phyloP scores from a whole-genome alignment of 108 stramenopile species.

The Craspedostauros australis region DNA sequence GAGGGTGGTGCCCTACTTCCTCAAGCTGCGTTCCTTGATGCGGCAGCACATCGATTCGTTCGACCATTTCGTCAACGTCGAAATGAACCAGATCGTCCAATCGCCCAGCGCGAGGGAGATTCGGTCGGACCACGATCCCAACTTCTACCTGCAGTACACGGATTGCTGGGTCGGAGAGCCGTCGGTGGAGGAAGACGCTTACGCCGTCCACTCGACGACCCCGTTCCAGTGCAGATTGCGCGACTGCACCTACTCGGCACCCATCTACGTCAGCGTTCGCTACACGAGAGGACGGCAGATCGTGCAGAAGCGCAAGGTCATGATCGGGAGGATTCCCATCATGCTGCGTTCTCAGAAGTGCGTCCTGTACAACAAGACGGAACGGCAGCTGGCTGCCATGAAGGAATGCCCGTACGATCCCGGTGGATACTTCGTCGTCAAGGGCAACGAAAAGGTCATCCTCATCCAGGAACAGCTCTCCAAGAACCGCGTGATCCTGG shows the following conservation, averaged over 20 bases:
- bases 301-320: constrained; percentile 82
- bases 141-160: constrained; percentile 92
- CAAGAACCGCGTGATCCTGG: constrained; percentile 98
- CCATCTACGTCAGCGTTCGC: constrained; percentile 95
- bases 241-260: constrained; percentile 97
- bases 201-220: constrained; percentile 67
- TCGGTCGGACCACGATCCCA: constrained; percentile 91
- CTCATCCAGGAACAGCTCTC: constrained; percentile 98
- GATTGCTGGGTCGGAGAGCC: constrained; percentile 95
- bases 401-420: constrained; percentile 99
- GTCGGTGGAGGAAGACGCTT: constrained; percentile 87
- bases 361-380: constrained; percentile 73
- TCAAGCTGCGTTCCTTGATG: constrained; percentile 89
- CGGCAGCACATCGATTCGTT: constrained; percentile 98
- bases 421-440: constrained; percentile 98
- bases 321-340: constrained; percentile 88
- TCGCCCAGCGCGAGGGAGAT: constrained; percentile 82
- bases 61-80: constrained; percentile 94
- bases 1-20: constrained; percentile 93
- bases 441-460: constrained; percentile 96
- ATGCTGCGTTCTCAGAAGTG: constrained; percentile 95
- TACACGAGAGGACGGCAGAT: constrained; percentile 93
- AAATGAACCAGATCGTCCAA: constrained; percentile 88
- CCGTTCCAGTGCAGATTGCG: constrained; percentile 96
- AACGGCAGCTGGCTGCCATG: constrained; percentile 83